Conservation (phyloP, 139 green algal species). For the Coelastrella sp. region DNA sequence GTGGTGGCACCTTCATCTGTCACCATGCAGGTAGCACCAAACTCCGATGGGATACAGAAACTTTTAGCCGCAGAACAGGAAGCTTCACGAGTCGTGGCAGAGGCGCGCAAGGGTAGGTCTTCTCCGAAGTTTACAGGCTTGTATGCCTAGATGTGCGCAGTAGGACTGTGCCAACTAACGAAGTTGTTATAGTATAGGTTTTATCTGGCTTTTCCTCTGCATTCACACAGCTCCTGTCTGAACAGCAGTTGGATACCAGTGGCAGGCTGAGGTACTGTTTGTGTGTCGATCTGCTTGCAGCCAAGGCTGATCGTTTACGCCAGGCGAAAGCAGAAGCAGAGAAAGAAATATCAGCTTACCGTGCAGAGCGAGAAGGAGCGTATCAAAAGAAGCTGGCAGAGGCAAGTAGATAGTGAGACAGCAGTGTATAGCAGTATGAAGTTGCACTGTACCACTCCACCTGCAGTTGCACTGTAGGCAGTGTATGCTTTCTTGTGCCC, state of each 20-base stretch:
- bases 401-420: slow-evolving; percentile 37
- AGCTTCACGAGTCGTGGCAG: slow-evolving; percentile 87
- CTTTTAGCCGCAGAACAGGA: slow-evolving; percentile 92
- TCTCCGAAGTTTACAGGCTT: too few relatives aligned
- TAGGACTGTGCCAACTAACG: too few relatives aligned
- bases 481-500: too few relatives aligned
- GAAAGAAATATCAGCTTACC: slow-evolving; percentile 82
- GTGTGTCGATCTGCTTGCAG: slow-evolving; percentile 55
- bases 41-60: slow-evolving; percentile 91
- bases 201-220: neutral
- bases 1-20: neutral
- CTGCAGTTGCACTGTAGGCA: too few relatives aligned
- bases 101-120: slow-evolving; percentile 76
- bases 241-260: too few relatives aligned
- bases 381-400: slow-evolving; percentile 81
- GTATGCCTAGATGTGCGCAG: neutral
- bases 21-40: slow-evolving; percentile 76
- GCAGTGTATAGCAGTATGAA: neutral
- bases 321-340: slow-evolving; percentile 90
- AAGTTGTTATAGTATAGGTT: too few relatives aligned
- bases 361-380: slow-evolving; percentile 77
- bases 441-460: too few relatives aligned
- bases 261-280: too few relatives aligned
- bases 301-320: slow-evolving; percentile 81
- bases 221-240: too few relatives aligned